phyloP scores from a whole-genome alignment of 148 eudicot species.

The Pharnaceum exiguum region DNA sequence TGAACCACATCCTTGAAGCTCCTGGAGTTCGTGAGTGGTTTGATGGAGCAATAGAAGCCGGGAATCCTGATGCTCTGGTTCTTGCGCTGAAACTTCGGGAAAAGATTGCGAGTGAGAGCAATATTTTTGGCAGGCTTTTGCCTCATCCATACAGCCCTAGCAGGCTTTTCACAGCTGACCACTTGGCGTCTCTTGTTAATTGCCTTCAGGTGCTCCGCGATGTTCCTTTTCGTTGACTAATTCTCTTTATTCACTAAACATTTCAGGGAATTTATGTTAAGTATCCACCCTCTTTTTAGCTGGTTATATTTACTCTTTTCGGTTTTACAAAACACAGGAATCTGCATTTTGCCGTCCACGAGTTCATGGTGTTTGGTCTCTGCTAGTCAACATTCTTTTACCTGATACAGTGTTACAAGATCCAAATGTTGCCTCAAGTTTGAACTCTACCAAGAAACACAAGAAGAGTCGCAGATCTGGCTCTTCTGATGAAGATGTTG shows the following conservation, averaged over 20 bases:
- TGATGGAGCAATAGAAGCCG: slow-evolving; percentile 63
- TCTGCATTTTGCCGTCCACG: slow-evolving; percentile 93
- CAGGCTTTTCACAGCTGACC: slow-evolving; percentile 53
- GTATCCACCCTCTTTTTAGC: neutral
- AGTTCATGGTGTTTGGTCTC: slow-evolving; percentile 88
- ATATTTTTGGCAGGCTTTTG: slow-evolving; percentile 55
- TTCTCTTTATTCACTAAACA: neutral
- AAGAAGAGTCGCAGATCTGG: slow-evolving; percentile 69
- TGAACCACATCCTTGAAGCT: slow-evolving; percentile 61
- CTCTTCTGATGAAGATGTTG: slow-evolving; percentile 73
- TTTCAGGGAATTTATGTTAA: neutral
- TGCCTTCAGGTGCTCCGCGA: slow-evolving; percentile 67
- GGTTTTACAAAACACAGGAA: slow-evolving; percentile 48
- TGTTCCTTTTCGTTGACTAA: neutral
- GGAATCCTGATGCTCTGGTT: slow-evolving; percentile 93
- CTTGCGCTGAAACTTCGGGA: slow-evolving; percentile 65
- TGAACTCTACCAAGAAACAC: slow-evolving; percentile 58
- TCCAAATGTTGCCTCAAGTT: slow-evolving; percentile 38
- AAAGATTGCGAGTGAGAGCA: slow-evolving; percentile 45
- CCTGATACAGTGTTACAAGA: slow-evolving; percentile 61
- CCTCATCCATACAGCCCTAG: slow-evolving; percentile 67
- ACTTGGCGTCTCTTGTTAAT: slow-evolving; percentile 51
- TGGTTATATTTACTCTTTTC: neutral
- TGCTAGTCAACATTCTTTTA: slow-evolving; percentile 53
- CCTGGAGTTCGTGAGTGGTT: slow-evolving; percentile 80